Conservation (phyloP, 163 green algal genomes). For the Chlamydomonas reinhardtii region DNA sequence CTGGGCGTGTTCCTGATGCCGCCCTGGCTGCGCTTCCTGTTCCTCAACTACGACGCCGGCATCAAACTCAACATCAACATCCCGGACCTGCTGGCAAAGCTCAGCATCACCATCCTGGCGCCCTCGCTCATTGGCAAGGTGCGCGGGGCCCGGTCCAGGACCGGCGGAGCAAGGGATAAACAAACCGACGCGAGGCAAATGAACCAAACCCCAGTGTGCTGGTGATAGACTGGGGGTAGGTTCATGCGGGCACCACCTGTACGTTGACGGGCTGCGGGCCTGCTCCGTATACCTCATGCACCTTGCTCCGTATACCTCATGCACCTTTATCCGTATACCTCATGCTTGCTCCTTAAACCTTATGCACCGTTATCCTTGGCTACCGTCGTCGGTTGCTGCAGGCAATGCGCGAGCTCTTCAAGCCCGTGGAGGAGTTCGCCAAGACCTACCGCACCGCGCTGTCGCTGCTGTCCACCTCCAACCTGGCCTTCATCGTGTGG, state of each 20-base stretch:
- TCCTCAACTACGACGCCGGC: constrained; percentile 48
- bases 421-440: constrained; percentile 55
- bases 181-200: too few relatives aligned
- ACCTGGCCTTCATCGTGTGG: constrained; percentile 80
- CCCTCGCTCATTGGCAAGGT: constrained; percentile 64
- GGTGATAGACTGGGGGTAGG: too few relatives aligned
- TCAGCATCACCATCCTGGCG: constrained; percentile 64
- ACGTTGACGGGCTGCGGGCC: too few relatives aligned
- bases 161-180: too few relatives aligned
- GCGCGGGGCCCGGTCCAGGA: too few relatives aligned
- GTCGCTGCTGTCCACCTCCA: constrained; percentile 61
- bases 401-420: constrained; percentile 48
- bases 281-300: too few relatives aligned
- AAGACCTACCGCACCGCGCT: constrained; percentile 51
- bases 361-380: too few relatives aligned
- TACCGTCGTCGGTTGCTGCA: background rate
- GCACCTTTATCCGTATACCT: too few relatives aligned
- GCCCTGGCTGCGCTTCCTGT: constrained; percentile 47
- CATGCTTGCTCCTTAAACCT: too few relatives aligned
- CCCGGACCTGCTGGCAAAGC: constrained; percentile 58
- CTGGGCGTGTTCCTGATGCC: constrained; percentile 67
- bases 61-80: constrained; percentile 53
- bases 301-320: too few relatives aligned
- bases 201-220: too few relatives aligned
- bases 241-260: too few relatives aligned